A percentile compares a stretch with the other conserved stretches of the same genome.
These are phyloP conservation scores for Holtermanniella nyarrowii DNA, from an alignment of 768 basidiomycete species.

Conservation along the genomic window DNA sequence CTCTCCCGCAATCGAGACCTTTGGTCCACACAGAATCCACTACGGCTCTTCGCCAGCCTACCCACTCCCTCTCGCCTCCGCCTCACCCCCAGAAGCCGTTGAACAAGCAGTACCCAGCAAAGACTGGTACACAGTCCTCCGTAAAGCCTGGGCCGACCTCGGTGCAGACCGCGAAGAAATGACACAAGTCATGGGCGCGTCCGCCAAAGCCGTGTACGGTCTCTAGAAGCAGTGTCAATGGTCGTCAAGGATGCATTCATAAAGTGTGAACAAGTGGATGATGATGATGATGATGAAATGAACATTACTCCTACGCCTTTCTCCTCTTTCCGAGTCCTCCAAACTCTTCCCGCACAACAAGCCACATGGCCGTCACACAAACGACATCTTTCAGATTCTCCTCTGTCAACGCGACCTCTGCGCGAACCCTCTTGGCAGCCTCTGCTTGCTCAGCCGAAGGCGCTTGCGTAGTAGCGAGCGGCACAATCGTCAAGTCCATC, in stretches of 20 bases:
- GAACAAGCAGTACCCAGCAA: slow-evolving; percentile 13
- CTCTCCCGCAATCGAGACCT: slow-evolving; percentile 33
- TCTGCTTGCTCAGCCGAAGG: slow-evolving; percentile 1
- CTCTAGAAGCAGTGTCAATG: slow-evolving; percentile 2
- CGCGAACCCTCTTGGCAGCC: slow-evolving; percentile 8
- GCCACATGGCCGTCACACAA: slow-evolving; percentile 77
- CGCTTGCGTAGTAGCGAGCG: slow-evolving; percentile 44
- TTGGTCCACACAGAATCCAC: slow-evolving; percentile 35
- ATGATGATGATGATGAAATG: slow-evolving; percentile 38
- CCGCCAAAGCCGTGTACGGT: slow-evolving; percentile 22
- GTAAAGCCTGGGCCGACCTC: slow-evolving; percentile 16
- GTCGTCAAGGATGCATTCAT: neutral
- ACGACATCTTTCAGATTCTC: slow-evolving; percentile 92
- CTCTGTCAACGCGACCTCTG: slow-evolving; percentile 59
- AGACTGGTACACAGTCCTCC: slow-evolving; percentile 28
- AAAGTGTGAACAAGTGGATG: neutral
- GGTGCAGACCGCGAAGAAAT: slow-evolving; percentile 27
- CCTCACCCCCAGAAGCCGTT: neutral
- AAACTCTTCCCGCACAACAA: slow-evolving; percentile 85
- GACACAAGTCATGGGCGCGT: slow-evolving; percentile 20
- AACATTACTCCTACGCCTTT: slow-evolving; percentile 70
- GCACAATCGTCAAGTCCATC: slow-evolving; percentile 73
- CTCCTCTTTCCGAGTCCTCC: slow-evolving; percentile 68
- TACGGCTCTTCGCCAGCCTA: slow-evolving; percentile 29
- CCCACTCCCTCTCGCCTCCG: slow-evolving; percentile 1